Base-by-base conservation (phyloP, 1,139 yeast genomes). In the Kodamaea plutei region DNA sequence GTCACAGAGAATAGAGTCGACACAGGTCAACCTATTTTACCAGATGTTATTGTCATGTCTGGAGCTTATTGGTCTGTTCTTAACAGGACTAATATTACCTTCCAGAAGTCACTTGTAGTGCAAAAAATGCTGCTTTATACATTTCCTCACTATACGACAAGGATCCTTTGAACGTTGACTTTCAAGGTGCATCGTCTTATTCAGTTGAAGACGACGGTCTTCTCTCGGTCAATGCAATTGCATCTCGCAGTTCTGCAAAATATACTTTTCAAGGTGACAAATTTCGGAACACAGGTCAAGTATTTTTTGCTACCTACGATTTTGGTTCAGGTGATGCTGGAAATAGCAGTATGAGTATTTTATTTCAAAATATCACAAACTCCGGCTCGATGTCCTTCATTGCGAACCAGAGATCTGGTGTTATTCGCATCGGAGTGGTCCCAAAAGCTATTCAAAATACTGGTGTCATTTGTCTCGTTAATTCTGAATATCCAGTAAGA, bases 31-130 rank as follows among this genome's bases (percentile, higher is more conserved):
- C 23, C 28, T 8, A 23, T 20, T n/a, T 21, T 31, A 14, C 15
- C 16, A 19, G 58, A 50, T 35, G 44, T 56, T n/a, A 43, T 40
- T 8, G 45, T 62, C 30, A 41, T 46, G 9, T 45, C 49, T 8
- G 60, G 56, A 29, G 61, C 48, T 11, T 58, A 49, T 38, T 61
- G 59, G 57, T 59, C 68, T 17, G 52, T 61, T 22, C 40, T 60
- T 29, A 47, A 60, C 40, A 58, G 58, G 33, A 53, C 56, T 15
- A 31, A 43, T 26, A 39, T 52, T 13, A 35, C 50, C 4, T 43
- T 54, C 26, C 43, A 45, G 22, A 62, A 64, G n/a, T 30, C 36
- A 19, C 44, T 60, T 18, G 25, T 37, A 14, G 48, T 47, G 19
- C 40, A 50, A 11, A 52, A 58, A 46, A 44, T 1, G 61, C 61